phyloP scores from a whole-genome alignment of 441 rosid species.

The Lepidium campestre region DNA sequence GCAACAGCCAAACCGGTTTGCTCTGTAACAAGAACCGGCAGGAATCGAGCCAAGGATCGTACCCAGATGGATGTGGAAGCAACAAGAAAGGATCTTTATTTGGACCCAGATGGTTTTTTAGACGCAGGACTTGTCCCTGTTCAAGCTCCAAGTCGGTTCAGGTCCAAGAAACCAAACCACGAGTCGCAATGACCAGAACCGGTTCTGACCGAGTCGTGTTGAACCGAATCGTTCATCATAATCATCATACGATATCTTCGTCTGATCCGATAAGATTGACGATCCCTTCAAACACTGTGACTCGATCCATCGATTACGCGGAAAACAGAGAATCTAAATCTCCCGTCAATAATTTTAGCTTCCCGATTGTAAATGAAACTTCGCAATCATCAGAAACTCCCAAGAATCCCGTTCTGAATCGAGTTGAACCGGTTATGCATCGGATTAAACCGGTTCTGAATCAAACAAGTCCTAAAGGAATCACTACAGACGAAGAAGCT shows the following conservation, averaged over 20 bases:
- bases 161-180: conserved; percentile 45
- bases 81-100: conserved; percentile 34
- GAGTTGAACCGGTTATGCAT: conserved; percentile 4
- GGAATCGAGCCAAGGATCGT: neutral
- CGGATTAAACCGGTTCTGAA: conserved; percentile 22
- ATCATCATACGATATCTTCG: conserved; percentile 14
- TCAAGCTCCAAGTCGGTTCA: conserved; percentile 77
- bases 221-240: conserved; percentile 16
- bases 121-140: conserved; percentile 64
- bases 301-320: neutral
- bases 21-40: conserved; percentile 36
- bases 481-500: conserved; percentile 52
- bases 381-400: conserved; percentile 16
- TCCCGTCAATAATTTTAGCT: conserved; percentile 6
- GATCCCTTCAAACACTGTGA: conserved; percentile 22
- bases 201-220: conserved; percentile 7
- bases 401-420: neutral
- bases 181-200: conserved; percentile 32
- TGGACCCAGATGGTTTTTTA: conserved; percentile 45
- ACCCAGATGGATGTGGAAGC: conserved; percentile 9
- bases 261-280: conserved; percentile 29
- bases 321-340: conserved; percentile 16
- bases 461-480: conserved; percentile 29
- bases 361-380: conserved; percentile 26
- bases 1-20: conserved; percentile 86